phyloP scores from a whole-genome alignment of 2,329 filamentous ascomycete genomes.

The Periconia digitata region DNA sequence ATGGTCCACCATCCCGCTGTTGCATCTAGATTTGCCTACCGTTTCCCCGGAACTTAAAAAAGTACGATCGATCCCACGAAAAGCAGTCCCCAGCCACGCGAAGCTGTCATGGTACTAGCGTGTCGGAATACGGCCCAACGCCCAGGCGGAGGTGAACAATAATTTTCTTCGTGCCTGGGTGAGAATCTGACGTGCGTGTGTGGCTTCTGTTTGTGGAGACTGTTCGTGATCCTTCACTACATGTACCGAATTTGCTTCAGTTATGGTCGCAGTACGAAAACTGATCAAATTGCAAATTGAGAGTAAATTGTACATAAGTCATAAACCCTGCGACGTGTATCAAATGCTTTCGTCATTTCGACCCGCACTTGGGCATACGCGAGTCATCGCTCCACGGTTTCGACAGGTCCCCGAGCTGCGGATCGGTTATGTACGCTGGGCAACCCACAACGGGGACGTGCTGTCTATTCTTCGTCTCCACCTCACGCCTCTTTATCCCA shows the following conservation, averaged over 20 bases:
- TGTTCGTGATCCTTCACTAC: too few relatives aligned
- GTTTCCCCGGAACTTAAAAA: not conserved
- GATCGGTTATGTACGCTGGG: not conserved
- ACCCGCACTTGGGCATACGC: not conserved
- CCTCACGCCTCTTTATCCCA: too few relatives aligned
- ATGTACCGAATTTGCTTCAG: too few relatives aligned
- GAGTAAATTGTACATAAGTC: not conserved
- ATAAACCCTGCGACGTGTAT: not conserved
- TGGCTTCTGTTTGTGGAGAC: too few relatives aligned
- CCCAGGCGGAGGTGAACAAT: not conserved
- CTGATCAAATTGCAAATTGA: not conserved
- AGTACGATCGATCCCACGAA: too few relatives aligned
- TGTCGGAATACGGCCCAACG: too few relatives aligned
- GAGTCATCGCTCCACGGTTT: not conserved
- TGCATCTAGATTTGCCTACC: not conserved
- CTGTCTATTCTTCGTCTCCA: not conserved
- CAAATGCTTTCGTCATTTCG: not conserved
- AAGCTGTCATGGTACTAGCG: too few relatives aligned
- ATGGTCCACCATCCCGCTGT: not conserved
- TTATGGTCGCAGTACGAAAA: not conserved
- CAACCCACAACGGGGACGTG: not conserved
- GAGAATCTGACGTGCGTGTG: too few relatives aligned
- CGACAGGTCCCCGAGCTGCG: not conserved
- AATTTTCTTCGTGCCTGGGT: too few relatives aligned
- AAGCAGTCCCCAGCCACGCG: too few relatives aligned